These are phyloP conservation scores for Salix dunnii DNA, from an alignment of 345 rosid species.

Conservation along the genomic window DNA sequence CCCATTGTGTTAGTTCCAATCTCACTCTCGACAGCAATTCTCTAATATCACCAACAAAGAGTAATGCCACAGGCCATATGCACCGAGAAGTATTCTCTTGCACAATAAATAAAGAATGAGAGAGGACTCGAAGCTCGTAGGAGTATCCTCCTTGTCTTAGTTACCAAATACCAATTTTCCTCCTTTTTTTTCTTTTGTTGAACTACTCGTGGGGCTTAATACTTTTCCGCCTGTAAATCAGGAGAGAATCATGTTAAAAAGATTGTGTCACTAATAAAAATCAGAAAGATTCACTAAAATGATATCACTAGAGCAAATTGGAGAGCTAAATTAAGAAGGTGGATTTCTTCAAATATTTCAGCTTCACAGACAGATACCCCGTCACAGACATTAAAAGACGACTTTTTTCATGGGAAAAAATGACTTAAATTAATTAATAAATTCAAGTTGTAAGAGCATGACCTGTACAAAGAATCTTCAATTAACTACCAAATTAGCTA, in stretches of 20 bases:
- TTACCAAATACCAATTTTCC: conserved; percentile 9
- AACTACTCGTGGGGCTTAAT: conserved; percentile 7
- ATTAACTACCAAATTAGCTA: not conserved
- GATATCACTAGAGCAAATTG: not conserved
- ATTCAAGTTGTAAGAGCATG: not conserved
- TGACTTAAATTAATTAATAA: conserved; percentile 2
- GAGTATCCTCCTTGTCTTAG: conserved; percentile 53
- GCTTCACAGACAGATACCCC: not conserved
- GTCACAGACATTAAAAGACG: not conserved
- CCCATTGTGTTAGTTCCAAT: conserved; percentile 63
- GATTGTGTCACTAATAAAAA: conserved; percentile 3
- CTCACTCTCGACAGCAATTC: conserved; percentile 19
- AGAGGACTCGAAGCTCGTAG: conserved; percentile 61
- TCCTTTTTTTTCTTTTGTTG: conserved; percentile 3
- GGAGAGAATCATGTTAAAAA: conserved; percentile 7
- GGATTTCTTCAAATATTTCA: conserved; percentile 2
- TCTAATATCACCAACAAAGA: conserved; percentile 21
- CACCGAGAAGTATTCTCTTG: conserved; percentile 18
- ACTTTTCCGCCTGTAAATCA: conserved; percentile 36
- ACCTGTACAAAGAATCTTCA: not conserved
- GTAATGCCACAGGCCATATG: conserved; percentile 7
- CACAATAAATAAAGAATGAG: conserved; percentile 16
- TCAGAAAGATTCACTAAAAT: not conserved
- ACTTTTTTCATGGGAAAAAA: not conserved
- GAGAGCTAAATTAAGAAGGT: not conserved